Percentiles rank a stretch among this genome's conserved stretches.
Conservation (phyloP, 1,284 basidiomycete species). For the Exobasidium rhododendri region DNA sequence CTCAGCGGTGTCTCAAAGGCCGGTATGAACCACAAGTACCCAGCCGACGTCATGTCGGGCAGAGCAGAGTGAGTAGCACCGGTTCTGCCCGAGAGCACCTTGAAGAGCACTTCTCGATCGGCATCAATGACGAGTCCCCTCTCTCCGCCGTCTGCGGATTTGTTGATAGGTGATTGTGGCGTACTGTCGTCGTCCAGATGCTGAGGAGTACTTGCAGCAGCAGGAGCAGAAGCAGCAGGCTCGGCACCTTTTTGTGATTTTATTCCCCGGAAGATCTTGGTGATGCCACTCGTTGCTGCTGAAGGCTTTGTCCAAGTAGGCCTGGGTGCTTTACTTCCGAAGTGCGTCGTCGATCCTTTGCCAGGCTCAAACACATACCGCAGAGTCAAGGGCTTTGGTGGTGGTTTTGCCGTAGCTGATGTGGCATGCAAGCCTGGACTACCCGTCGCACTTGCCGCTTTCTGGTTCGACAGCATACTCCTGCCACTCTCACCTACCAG, state of each 20-base stretch:
- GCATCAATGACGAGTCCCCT: slow-evolving; percentile 37
- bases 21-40: slow-evolving; percentile 54
- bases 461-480: background rate
- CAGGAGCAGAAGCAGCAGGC: background rate
- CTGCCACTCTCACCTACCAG: background rate
- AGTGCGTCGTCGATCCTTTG: background rate
- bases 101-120: slow-evolving; percentile 51
- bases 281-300: background rate
- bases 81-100: slow-evolving; percentile 47
- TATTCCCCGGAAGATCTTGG: background rate
- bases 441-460: background rate
- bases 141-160: background rate
- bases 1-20: slow-evolving; percentile 40
- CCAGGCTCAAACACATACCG: background rate
- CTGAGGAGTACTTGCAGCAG: background rate
- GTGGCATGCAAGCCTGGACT: background rate
- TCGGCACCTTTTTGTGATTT: background rate
- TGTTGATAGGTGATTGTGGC: background rate
- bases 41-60: slow-evolving; percentile 48
- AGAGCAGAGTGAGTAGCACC: slow-evolving; percentile 49
- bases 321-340: background rate
- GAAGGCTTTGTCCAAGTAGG: background rate
- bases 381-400: background rate
- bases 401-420: background rate
- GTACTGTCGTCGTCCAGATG: background rate